Evolutionary conservation across 306 rosid genomes (phyloP), one percentile per base, ranked within the genome.

Genomic region (Vigna unguiculata): DNA sequence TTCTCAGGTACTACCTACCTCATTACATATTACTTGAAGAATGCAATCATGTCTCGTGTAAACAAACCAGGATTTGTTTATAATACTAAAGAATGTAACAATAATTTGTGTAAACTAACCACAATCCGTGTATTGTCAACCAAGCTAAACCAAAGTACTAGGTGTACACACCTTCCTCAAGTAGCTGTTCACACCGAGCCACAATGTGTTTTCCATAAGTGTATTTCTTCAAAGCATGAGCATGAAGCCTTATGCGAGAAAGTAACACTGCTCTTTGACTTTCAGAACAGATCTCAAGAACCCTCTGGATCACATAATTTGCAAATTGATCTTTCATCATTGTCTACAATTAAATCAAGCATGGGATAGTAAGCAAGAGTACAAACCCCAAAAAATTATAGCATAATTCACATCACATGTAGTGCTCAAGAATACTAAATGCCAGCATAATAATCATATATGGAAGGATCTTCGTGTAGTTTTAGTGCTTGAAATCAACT

Each of bases 181-280:
- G 54, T 67, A 53, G 75, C 57, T 85, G 82, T 79, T 85, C 95
- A 51, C 84, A 81, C 21, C 95, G 91, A 70, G 92, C 85, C 65
- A 90, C 90, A 43, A 90, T 90, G 85, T 90, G 95, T 75, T 90
- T 90, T 75, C 92, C 92, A 0, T 90, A 90, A n/a, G 95, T 90
- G 78, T 90, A 88, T 79, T 90, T 90, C 92, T 90, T 90, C 86
- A 90, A 77, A 65, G 92, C 92, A 77, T 82, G 85, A 7, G 86
- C 83, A 81, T 90, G 89, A 65, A 81, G 73, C 79, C 89, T 87
- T 52, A 86, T 79, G 34, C 82, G 85, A 79, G 80, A 80, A 32
- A 86, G 85, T 74, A 90, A 64, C 51, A 61, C 58, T 25, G 69
- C 80, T 67, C 77, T 85, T 41, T 90, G 91, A 69, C 81, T 83